phyloP scores from a whole-genome alignment of 2,329 filamentous ascomycete species.

The Cytospora leucostoma region DNA sequence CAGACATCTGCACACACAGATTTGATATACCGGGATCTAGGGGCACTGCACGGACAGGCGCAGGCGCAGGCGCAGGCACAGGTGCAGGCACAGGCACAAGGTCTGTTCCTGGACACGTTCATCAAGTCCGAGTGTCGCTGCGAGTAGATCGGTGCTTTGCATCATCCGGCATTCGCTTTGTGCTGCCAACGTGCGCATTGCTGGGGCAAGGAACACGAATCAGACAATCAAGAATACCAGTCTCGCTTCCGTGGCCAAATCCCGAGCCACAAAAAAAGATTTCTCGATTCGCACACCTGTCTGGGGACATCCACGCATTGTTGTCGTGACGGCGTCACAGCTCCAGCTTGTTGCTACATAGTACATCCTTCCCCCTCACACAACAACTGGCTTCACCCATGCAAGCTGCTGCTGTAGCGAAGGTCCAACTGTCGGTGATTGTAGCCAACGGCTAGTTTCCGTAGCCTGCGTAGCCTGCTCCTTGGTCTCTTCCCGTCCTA shows the following conservation, averaged over 20 bases:
- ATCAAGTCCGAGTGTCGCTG: conserved; percentile 11
- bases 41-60: conserved; percentile 2
- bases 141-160: conserved; percentile 5
- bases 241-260: conserved; percentile 16
- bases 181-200: conserved; percentile 16
- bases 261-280: conserved; percentile 7
- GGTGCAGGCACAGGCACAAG: neutral
- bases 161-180: conserved; percentile 18
- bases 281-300: neutral
- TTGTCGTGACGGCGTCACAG: neutral
- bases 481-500: neutral
- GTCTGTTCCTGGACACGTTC: conserved; percentile 7
- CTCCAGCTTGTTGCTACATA: conserved; percentile 6
- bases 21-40: neutral
- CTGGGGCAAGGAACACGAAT: conserved; percentile 20
- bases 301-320: neutral
- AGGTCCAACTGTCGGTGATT: neutral
- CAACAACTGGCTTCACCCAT: neutral
- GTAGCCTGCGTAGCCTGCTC: neutral
- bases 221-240: conserved; percentile 12
- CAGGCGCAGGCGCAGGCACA: neutral
- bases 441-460: neutral
- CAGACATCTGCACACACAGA: neutral
- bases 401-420: neutral
- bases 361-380: neutral